Conservation (phyloP, 306 rosid genomes). For the Heteromeles arbutifolia region DNA sequence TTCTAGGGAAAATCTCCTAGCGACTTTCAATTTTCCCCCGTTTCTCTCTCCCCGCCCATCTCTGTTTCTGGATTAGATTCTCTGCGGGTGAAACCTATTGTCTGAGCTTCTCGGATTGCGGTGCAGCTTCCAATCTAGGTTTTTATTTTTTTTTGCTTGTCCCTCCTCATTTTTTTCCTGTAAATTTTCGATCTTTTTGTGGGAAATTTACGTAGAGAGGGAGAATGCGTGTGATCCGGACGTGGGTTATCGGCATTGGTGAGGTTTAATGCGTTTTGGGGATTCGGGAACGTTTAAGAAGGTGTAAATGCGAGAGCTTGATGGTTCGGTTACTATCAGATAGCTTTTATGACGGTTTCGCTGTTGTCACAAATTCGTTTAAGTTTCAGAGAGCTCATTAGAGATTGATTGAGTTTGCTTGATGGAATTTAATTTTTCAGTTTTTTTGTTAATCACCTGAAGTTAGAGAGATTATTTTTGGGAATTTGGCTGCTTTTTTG, state of each 20-base stretch:
- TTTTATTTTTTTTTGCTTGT: not conserved
- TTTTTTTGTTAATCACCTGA: not conserved
- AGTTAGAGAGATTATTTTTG: not conserved
- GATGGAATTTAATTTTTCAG: not conserved
- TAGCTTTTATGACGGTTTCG: not conserved
- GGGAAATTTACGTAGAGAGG: not conserved
- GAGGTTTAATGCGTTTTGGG: not conserved
- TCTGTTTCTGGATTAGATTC: slow-evolving; percentile 3
- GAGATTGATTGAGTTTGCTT: not conserved
- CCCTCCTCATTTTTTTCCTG: not conserved
- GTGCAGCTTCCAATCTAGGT: slow-evolving; percentile 2
- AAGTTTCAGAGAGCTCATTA: slow-evolving; percentile 4
- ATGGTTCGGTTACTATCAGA: not conserved
- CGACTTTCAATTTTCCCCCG: not conserved
- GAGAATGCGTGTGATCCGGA: slow-evolving; percentile 8
- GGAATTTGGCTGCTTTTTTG: not conserved
- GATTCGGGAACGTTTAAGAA: not conserved
- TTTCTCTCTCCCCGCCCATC: not conserved
- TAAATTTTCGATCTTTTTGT: not conserved
- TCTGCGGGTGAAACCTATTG: not conserved
- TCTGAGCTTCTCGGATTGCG: not conserved
- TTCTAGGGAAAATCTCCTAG: slow-evolving; percentile 1
- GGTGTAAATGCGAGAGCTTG: not conserved
- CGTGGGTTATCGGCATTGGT: slow-evolving; percentile 7
- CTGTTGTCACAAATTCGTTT: not conserved